A percentile compares a stretch with the other conserved stretches of the same genome.
phyloP scores from a whole-genome alignment of 169 alveolate species.

The Cryptosporidium baileyi region DNA sequence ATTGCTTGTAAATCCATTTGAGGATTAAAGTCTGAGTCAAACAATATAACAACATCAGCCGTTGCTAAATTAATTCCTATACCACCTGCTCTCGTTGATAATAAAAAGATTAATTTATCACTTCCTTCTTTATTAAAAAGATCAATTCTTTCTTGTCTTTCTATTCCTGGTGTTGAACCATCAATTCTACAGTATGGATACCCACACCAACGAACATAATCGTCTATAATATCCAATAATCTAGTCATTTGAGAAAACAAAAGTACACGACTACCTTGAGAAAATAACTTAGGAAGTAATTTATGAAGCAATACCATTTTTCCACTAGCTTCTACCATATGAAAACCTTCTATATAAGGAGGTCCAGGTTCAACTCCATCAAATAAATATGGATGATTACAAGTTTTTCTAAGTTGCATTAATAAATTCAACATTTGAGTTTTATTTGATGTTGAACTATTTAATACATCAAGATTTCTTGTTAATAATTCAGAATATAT shows the following conservation, averaged over 20 bases:
- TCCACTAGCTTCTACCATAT: conserved; percentile 84
- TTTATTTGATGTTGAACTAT: conserved; percentile 78
- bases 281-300: conserved; percentile 83
- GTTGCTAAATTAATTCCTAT: conserved; percentile 88
- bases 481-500: conserved; percentile 83
- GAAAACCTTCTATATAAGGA: conserved; percentile 77
- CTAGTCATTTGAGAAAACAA: conserved; percentile 84
- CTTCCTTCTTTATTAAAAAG: conserved; percentile 83
- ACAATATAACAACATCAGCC: conserved; percentile 89
- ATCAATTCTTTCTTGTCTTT: conserved; percentile 81
- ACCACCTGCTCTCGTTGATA: conserved; percentile 91
- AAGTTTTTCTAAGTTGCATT: conserved; percentile 86
- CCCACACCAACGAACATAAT: conserved; percentile 77
- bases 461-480: conserved; percentile 76
- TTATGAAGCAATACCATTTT: conserved; percentile 87
- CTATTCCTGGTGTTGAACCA: conserved; percentile 78
- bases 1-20: conserved; percentile 89
- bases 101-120: conserved; percentile 78
- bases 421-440: conserved; percentile 83
- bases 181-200: conserved; percentile 79
- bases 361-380: conserved; percentile 75
- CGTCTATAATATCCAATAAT: conserved; percentile 77
- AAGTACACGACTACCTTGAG: conserved; percentile 84
- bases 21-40: conserved; percentile 90
- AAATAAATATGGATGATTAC: conserved; percentile 88